Conservation (phyloP, 495 filamentous ascomycete genomes). For the Aspergillus steynii region DNA sequence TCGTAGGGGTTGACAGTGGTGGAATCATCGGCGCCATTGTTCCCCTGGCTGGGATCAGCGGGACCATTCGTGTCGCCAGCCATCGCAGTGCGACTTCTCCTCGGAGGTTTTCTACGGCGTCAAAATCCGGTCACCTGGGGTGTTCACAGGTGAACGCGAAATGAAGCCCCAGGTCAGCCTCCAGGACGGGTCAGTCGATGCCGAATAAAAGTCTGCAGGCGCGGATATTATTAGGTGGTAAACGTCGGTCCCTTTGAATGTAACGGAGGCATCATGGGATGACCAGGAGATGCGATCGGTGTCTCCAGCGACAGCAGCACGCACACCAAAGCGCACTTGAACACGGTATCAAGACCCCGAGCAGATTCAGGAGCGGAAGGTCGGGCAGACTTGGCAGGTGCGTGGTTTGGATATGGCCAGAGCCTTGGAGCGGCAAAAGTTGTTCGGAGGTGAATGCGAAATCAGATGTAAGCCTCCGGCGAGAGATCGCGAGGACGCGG, state of each 20-base stretch:
- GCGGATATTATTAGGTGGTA: constrained; percentile 9
- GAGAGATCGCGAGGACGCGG: background rate
- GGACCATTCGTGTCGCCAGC: constrained; percentile 24
- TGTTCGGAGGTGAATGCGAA: constrained; percentile 16
- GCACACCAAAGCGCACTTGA: background rate
- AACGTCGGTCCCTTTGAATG: constrained; percentile 20
- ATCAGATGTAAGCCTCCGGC: background rate
- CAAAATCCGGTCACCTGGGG: background rate
- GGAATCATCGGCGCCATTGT: constrained; percentile 17
- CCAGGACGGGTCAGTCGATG: background rate
- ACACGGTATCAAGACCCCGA: background rate
- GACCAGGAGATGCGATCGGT: background rate
- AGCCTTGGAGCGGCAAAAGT: constrained; percentile 3
- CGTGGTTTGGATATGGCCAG: background rate
- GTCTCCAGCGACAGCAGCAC: background rate
- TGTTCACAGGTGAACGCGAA: background rate
- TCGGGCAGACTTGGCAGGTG: background rate
- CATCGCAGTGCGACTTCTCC: constrained; percentile 19
- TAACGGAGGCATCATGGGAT: constrained; percentile 29
- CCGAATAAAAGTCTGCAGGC: background rate
- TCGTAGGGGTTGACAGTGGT: constrained; percentile 35
- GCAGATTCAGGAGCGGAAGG: background rate
- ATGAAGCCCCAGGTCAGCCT: constrained; percentile 1
- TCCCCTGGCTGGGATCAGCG: constrained; percentile 25
- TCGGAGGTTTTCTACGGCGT: background rate